Base-by-base conservation (phyloP, 805 yeast genomes). In the Saccharomycopsis sp. region DNA sequence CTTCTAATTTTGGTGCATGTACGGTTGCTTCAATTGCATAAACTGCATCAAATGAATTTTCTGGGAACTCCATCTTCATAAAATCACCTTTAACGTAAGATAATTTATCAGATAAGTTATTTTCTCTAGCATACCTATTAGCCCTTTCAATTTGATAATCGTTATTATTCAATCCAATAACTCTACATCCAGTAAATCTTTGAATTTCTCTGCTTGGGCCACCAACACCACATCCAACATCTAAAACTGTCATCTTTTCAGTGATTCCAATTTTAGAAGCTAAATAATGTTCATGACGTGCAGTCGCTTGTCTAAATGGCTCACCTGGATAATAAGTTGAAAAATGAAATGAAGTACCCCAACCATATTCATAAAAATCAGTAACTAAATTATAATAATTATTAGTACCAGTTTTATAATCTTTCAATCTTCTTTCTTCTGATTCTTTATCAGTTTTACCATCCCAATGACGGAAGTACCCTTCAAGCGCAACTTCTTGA, bases 151-250 rank as follows among this genome's bases (percentile, higher is more conserved):
- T 83, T 73, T 93, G 95, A 71, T 93, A 93, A 67, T 93, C 98
- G 64, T 93, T 93, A 74, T 93, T 90, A 72, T 90, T 90, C 58
- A 90, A 74, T 41, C 98, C 98, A 51, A 85, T 85, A 61, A 90
- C 73, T 56, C 77, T 69, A 68, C 88, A 82, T 58, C 82, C 87
- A 41, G 97, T 83, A 72, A 90, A 90, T 62, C 96, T 79, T 50
- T 83, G 74, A 59, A 90, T 90, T 70, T 93, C 96, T 66, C 97
- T 83, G 19, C 96, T 97, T 58, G 98, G 98, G 35, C 98, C 98
- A 62, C 98, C 98, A 57, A 90, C 96, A 74, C 98, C 98, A 71
- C 98, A 93, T 39, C 98, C 98, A 47, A 90, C 98, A 62, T 90
- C 98, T 56, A 90, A 74, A 14, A 90, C 98, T 59, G 81, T 79